phyloP scores from a whole-genome alignment of 2,329 filamentous ascomycete genomes.

The Didymosphaeria variabile region DNA sequence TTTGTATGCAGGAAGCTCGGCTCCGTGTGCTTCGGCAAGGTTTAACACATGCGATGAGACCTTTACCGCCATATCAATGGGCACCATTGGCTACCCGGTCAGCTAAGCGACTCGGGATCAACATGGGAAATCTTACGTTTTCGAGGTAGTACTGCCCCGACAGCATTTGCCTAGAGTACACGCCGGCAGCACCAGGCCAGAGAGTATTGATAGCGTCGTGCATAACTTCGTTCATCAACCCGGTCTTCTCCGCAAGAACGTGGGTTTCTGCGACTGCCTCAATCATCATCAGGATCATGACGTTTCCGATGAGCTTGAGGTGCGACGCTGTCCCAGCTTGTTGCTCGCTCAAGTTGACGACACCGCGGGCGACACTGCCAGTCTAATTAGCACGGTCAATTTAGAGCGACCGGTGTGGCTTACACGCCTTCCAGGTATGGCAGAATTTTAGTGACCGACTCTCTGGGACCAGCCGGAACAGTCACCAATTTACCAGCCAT shows the following conservation, averaged over 20 bases:
- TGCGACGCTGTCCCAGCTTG: constrained; percentile 13
- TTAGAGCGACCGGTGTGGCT: not conserved
- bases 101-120: not conserved
- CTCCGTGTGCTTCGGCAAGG: constrained; percentile 10
- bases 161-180: constrained; percentile 17
- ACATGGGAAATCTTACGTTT: constrained; percentile 3
- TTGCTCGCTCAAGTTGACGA: constrained; percentile 17
- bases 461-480: constrained; percentile 10
- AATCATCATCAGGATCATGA: constrained; percentile 15
- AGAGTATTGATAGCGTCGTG: constrained; percentile 11
- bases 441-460: constrained; percentile 13
- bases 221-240: constrained; percentile 7
- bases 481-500: constrained; percentile 10
- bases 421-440: constrained; percentile 19
- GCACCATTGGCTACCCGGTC: constrained; percentile 10
- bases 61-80: constrained; percentile 14
- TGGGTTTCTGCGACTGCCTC: constrained; percentile 17
- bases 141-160: constrained; percentile 30
- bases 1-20: constrained; percentile 12
- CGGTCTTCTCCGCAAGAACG: constrained; percentile 17
- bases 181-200: constrained; percentile 4
- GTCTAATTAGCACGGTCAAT: not conserved
- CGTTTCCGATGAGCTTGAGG: constrained; percentile 18
- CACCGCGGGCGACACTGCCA: constrained; percentile 6
- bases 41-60: constrained; percentile 11